A percentile compares a stretch with the other conserved stretches of the same genome.
Evolutionary conservation across 202 grass and related monocot genomes (phyloP).

Genomic region (Schoenoplectus tabernaemontani): DNA sequence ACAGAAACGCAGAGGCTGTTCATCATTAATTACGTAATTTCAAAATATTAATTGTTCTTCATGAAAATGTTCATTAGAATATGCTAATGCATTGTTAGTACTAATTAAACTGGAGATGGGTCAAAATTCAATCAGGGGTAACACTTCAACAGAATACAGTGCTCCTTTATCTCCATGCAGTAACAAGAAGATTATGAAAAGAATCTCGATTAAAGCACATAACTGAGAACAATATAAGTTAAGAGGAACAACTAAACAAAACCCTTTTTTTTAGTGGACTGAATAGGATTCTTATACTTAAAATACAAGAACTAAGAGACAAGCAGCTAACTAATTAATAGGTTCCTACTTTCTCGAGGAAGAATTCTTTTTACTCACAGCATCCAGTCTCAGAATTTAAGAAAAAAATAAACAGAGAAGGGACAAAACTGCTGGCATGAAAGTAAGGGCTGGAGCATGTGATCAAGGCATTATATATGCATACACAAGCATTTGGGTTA

Average conservation of each 20-base stretch:
- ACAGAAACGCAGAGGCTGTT: too few species aligned
- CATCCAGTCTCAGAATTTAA: conserved; percentile 46
- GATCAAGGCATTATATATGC: conserved; percentile 33
- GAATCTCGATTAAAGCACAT: conserved; percentile 73
- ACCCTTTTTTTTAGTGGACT: conserved; percentile 32
- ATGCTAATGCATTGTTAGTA: neutral
- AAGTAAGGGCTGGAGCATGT: conserved; percentile 48
- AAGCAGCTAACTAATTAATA: conserved; percentile 55
- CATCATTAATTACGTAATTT: neutral
- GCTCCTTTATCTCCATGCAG: neutral
- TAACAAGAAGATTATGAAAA: conserved; percentile 35
- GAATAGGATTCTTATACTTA: conserved; percentile 40
- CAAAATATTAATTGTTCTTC: neutral
- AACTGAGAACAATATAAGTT: conserved; percentile 55
- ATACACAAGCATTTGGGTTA: conserved; percentile 12
- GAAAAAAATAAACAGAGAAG: conserved; percentile 36
- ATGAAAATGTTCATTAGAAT: too few species aligned
- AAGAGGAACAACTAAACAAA: conserved; percentile 46
- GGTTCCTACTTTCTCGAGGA: conserved; percentile 66
- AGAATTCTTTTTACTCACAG: conserved; percentile 67
- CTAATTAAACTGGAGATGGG: neutral
- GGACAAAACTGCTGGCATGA: conserved; percentile 30
- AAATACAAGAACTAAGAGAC: conserved; percentile 48
- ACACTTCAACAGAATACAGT: neutral
- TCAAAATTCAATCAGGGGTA: neutral